Evolutionary conservation across 345 rosid genomes (phyloP), one percentile per base, ranked within the genome.

Genomic region (Aquilaria sinensis): DNA sequence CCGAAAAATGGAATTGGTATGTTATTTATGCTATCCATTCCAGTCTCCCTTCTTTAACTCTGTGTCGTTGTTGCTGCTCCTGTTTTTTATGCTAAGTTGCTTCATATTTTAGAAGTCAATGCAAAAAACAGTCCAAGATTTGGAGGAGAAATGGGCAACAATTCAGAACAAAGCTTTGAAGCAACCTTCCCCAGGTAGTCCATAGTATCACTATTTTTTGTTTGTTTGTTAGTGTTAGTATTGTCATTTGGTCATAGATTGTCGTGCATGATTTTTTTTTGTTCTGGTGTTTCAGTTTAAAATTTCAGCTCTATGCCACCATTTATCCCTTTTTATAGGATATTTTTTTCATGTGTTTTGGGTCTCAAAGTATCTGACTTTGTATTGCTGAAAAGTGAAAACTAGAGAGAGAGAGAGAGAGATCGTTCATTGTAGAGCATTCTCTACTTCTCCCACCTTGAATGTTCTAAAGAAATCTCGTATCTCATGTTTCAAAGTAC

Each of bases 131-230:
- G 88, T 94, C 68, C 80, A 68, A 68, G 83, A 76, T 64, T 82
- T 90, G 67, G 99, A 90, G 76, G 81, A 69, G 63, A 83, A 68
- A 54, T 94, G 97, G 96, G 77, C 72, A 51, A 70, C 57, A 73
- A 52, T 82, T 75, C 96, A 94, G 82, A 85, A 85, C 45, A 75
- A 69, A 71, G 87, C 90, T 45, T 65, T 78, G 72, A 88, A 79
- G 77, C 89, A 82, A 78, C 90, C 94, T 72, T 79, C 90, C 48
- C 96, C 97, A 74, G 97, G 99, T 88, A 78, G 67, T 37, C 51
- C 29, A 37, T 60, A 15, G 8, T 37, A 56, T 46, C 66, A 16
- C 60, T 47, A 51, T 57, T 31, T 10, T 31, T 23, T 57, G 65
- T 49, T 0, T 1, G 34, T 61, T 16, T 60, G 14, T 55, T 33